Evolutionary conservation across 768 basidiomycete species (phyloP).

Genomic region (Chalciporus pseudorubinellus): DNA sequence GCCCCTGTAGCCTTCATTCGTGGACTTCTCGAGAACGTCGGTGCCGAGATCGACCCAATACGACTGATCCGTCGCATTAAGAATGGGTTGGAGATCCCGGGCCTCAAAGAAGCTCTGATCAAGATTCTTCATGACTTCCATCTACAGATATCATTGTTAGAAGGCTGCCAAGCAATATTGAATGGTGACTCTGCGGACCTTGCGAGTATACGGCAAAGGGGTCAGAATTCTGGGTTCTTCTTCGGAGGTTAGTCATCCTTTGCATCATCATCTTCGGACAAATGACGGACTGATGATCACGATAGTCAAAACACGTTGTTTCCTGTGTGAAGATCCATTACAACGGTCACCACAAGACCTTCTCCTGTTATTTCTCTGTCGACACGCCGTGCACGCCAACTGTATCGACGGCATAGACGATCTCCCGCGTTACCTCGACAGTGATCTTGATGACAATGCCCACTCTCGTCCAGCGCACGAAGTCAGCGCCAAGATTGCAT

Average conservation of each 20-base stretch:
- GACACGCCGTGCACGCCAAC: conserved; percentile 80
- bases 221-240: conserved; percentile 80
- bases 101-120: conserved; percentile 89
- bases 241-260: conserved; percentile 56
- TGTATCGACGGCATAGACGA: conserved; percentile 70
- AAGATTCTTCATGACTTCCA: conserved; percentile 98
- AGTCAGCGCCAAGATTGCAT: conserved; percentile 72
- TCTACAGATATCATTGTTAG: conserved; percentile 86
- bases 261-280: background rate
- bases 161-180: conserved; percentile 88
- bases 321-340: conserved; percentile 60
- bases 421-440: conserved; percentile 61
- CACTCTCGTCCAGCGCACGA: conserved; percentile 39
- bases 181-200: conserved; percentile 79
- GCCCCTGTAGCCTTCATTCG: conserved; percentile 77
- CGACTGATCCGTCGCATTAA: conserved; percentile 91
- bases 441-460: conserved; percentile 40
- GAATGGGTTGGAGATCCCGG: conserved; percentile 95
- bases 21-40: conserved; percentile 92
- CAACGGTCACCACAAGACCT: conserved; percentile 58
- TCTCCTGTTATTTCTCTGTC: conserved; percentile 79
- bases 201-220: conserved; percentile 61
- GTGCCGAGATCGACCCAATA: conserved; percentile 93
- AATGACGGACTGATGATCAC: background rate
- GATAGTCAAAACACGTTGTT: conserved; percentile 63